phyloP scores from a whole-genome alignment of 2,329 filamentous ascomycete genomes.

The Colletotrichum eleusines region DNA sequence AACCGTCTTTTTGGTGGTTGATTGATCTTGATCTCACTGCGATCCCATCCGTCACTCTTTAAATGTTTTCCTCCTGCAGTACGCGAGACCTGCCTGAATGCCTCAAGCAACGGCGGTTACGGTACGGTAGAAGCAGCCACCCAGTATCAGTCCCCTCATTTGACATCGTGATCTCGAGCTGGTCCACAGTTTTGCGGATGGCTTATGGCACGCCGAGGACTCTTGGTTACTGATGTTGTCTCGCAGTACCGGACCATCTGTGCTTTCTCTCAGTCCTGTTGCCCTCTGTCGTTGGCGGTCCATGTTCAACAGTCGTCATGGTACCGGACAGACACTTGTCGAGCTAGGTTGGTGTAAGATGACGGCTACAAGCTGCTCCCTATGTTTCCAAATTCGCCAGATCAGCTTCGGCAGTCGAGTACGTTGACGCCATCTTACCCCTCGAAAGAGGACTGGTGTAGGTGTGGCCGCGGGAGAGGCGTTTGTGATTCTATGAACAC shows the following conservation, averaged over 20 bases:
- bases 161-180: conserved; percentile 4
- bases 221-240: not conserved
- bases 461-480: not conserved
- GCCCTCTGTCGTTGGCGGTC: not conserved
- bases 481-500: not conserved
- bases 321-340: too few relatives aligned
- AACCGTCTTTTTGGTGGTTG: conserved; percentile 9
- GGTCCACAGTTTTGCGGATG: not conserved
- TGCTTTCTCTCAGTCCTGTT: not conserved
- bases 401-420: not conserved
- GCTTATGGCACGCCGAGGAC: not conserved
- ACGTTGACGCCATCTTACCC: not conserved
- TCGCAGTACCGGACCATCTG: not conserved
- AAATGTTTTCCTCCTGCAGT: not conserved
- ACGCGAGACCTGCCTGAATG: not conserved
- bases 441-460: not conserved
- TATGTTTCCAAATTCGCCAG: not conserved
- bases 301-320: not conserved
- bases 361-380: not conserved
- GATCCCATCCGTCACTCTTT: conserved; percentile 32
- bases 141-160: not conserved
- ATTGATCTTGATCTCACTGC: not conserved
- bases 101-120: not conserved
- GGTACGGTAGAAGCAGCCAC: not conserved
- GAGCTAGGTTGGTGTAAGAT: not conserved